phyloP scores from a whole-genome alignment of 2,329 filamentous ascomycete genomes.

The Beauveria asiatica region DNA sequence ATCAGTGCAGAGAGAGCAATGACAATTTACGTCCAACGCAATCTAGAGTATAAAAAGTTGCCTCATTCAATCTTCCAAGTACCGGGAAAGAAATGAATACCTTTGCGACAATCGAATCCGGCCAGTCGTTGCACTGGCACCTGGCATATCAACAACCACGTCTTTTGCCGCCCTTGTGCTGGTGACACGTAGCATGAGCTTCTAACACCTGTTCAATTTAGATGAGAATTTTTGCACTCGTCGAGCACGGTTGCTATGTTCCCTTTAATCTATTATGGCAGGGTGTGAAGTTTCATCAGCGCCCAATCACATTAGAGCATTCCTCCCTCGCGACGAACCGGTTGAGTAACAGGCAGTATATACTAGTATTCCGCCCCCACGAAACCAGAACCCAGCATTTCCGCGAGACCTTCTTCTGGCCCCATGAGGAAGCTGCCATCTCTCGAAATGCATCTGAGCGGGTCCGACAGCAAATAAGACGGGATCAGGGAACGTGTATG shows the following conservation, averaged over 20 bases:
- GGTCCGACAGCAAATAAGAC: not conserved
- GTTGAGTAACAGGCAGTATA: not conserved
- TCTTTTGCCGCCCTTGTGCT: not conserved
- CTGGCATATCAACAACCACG: not conserved
- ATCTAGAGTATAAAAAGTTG: not conserved
- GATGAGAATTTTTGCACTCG: not conserved
- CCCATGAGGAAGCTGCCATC: not conserved
- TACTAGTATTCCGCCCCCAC: not conserved
- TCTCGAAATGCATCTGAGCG: not conserved
- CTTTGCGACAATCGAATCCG: no score
- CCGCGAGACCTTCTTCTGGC: not conserved
- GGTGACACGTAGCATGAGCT: constrained; percentile 2
- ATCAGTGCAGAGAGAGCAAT: not conserved
- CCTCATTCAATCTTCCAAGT: not conserved
- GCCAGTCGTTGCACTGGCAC: not conserved
- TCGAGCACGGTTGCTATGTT: not conserved
- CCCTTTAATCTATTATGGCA: not conserved
- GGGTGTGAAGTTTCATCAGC: not conserved
- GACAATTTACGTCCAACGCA: not conserved
- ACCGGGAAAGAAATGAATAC: not conserved
- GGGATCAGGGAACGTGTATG: not conserved
- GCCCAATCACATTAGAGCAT: not conserved
- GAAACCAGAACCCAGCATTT: not conserved
- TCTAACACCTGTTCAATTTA: not conserved
- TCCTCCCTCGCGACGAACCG: not conserved